Base-by-base conservation (phyloP, 75 land plant genomes). In the Picea sitchensis region DNA sequence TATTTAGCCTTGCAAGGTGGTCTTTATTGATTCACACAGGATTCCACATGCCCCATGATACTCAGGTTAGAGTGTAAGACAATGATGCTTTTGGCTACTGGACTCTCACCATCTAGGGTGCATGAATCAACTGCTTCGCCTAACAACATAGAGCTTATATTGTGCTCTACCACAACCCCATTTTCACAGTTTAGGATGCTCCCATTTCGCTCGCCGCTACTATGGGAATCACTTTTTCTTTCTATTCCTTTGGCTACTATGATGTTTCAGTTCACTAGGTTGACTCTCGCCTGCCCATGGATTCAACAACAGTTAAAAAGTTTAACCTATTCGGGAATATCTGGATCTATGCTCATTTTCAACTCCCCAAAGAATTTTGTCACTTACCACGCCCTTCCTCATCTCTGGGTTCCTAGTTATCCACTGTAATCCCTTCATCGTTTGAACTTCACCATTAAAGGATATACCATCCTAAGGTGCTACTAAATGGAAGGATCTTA, bases 91-190 rank as follows among this genome's bases (percentile, higher is more conserved):
- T 59, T n/a, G 36, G 0, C 31, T 77, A 77, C 74, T 77, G 0
- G 74, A 77, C 72, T 77, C 69, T 77, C 75, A 77, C 72, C 79
- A 77, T 77, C 72, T 77, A 59, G 79, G 72, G 79, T 77, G 74
- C 36, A 61, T 0, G 72, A 1, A 0, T 61, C 68, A 59, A 59
- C 60, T 0, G 0, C 60, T 59, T 59, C 0, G 14, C 60, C 60
- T 59, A 59, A 0, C 60, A 59, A 0, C 14, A 59, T 0, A 59
- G 0, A 8, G 0, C 60, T 59, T 59, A 59, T 59, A 59, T 59
- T 59, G 26, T 26, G 9, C 60, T 59, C 60, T 59, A 0, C 60
- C 14, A 59, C 14, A 59, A 59, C 14, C 60, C 0, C 0, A 0
- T 59, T 59, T 59, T 59, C 15, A 77, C 0, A 21, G 74, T 61